Conservation (phyloP, 208 protist species). For the Tetramitus jugosus region DNA sequence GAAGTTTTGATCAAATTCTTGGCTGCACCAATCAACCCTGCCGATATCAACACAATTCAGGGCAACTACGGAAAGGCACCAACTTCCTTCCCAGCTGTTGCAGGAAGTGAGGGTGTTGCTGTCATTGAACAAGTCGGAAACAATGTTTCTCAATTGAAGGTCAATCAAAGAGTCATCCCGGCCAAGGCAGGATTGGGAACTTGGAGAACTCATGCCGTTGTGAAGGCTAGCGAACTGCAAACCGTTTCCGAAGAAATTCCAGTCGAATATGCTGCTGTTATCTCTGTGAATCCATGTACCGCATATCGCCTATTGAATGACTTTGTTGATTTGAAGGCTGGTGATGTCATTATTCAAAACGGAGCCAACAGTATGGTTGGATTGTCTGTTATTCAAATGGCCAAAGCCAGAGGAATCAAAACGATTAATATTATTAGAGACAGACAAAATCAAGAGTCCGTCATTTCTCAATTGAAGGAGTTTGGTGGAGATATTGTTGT, state of each 20-base stretch:
- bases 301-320: constrained; percentile 85
- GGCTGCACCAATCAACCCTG: constrained; percentile 84
- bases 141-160: constrained; percentile 51
- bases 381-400: constrained; percentile 54
- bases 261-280: constrained; percentile 70
- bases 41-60: constrained; percentile 87
- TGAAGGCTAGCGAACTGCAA: constrained; percentile 63
- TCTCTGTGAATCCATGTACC: constrained; percentile 87
- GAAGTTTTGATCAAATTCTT: constrained; percentile 88
- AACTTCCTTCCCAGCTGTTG: constrained; percentile 51
- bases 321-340: constrained; percentile 80
- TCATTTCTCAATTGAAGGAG: constrained; percentile 37
- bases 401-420: constrained; percentile 39
- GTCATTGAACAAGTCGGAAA: constrained; percentile 83
- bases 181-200: constrained; percentile 69
- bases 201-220: constrained; percentile 77
- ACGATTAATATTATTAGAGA: constrained; percentile 59
- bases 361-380: constrained; percentile 56
- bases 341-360: constrained; percentile 62
- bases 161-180: constrained; percentile 84
- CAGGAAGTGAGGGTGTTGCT: constrained; percentile 84
- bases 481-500: constrained; percentile 48
- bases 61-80: constrained; percentile 56
- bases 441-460: constrained; percentile 24
- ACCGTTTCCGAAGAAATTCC: constrained; percentile 74